Percentiles rank a stretch among this genome's conserved stretches.
These are phyloP conservation scores for Phytophthora macrochlamydospora DNA, from an alignment of 352 stramenopile species.

Conservation along the genomic window DNA sequence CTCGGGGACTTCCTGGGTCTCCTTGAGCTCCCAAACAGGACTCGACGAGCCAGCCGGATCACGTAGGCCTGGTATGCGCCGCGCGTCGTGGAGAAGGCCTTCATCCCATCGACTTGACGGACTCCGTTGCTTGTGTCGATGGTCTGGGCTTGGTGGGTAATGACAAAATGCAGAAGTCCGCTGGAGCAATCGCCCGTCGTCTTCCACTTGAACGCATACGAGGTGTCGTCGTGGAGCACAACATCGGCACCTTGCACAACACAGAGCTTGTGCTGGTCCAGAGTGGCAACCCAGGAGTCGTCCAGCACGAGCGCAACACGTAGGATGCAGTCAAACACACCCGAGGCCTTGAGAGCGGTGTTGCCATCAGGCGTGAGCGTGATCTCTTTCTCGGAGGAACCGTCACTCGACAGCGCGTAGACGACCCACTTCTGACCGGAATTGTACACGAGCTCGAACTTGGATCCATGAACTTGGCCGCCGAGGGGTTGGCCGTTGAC, in stretches of 20 bases:
- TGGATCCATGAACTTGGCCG: conserved; percentile 36
- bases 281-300: conserved; percentile 36
- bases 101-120: conserved; percentile 40
- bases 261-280: conserved; percentile 60
- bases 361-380: conserved; percentile 44
- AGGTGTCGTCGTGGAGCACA: conserved; percentile 46
- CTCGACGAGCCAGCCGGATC: conserved; percentile 25
- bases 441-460: conserved; percentile 61
- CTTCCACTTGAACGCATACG: conserved; percentile 64
- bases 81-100: conserved; percentile 54
- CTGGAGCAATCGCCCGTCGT: conserved; percentile 54
- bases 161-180: conserved; percentile 63
- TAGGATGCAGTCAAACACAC: conserved; percentile 50
- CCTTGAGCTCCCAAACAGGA: conserved; percentile 51
- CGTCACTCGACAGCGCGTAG: conserved; percentile 54
- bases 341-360: conserved; percentile 37
- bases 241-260: conserved; percentile 47
- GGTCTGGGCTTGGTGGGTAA: conserved; percentile 55
- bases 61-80: conserved; percentile 51
- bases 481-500: conserved; percentile 46
- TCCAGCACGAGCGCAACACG: conserved; percentile 48
- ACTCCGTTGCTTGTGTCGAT: conserved; percentile 41
- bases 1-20: conserved; percentile 40
- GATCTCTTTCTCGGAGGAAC: conserved; percentile 41
- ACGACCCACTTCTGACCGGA: conserved; percentile 66